Percentiles rank a stretch among this genome's conserved stretches.
Conservation (phyloP, 2,329 filamentous ascomycete species). For the Pseudogymnoascus sp. region DNA sequence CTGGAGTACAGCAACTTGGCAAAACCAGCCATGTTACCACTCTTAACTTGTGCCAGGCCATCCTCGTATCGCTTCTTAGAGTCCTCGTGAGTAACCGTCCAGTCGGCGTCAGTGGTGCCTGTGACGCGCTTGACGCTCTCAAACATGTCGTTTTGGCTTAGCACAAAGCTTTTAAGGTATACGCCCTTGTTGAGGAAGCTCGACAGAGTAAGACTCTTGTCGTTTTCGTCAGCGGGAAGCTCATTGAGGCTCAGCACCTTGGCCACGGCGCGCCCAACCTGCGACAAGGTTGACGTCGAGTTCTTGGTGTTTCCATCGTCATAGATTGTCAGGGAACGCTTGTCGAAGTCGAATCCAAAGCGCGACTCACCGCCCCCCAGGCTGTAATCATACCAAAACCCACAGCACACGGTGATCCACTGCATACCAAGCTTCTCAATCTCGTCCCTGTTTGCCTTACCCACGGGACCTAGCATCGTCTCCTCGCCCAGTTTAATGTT, state of each 20-base stretch:
- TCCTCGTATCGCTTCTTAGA: conserved; percentile 14
- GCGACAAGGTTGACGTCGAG: conserved; percentile 41
- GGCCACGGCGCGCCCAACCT: conserved; percentile 50
- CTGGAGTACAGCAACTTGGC: conserved; percentile 16
- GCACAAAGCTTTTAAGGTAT: conserved; percentile 39
- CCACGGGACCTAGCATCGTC: conserved; percentile 13
- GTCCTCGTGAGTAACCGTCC: conserved; percentile 17
- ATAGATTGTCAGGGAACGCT: conserved; percentile 39
- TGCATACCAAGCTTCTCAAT: conserved; percentile 34
- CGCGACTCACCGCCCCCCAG: conserved; percentile 29
- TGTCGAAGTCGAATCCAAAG: conserved; percentile 45
- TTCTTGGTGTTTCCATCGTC: conserved; percentile 45
- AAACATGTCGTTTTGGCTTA: conserved; percentile 46
- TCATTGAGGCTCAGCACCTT: conserved; percentile 36
- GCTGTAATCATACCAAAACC: conserved; percentile 50
- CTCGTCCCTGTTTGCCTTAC: conserved; percentile 26
- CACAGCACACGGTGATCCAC: conserved; percentile 36
- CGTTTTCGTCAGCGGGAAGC: conserved; percentile 30
- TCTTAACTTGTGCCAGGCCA: conserved; percentile 14
- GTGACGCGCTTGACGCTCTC: conserved; percentile 23
- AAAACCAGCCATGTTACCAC: conserved; percentile 15
- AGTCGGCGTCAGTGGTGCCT: conserved; percentile 17
- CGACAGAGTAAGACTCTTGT: conserved; percentile 31
- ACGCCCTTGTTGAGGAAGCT: conserved; percentile 36
- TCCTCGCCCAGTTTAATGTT: conserved; percentile 26